Base-by-base conservation (phyloP, 2,329 filamentous ascomycete genomes). In the Talaromyces verruculosus region DNA sequence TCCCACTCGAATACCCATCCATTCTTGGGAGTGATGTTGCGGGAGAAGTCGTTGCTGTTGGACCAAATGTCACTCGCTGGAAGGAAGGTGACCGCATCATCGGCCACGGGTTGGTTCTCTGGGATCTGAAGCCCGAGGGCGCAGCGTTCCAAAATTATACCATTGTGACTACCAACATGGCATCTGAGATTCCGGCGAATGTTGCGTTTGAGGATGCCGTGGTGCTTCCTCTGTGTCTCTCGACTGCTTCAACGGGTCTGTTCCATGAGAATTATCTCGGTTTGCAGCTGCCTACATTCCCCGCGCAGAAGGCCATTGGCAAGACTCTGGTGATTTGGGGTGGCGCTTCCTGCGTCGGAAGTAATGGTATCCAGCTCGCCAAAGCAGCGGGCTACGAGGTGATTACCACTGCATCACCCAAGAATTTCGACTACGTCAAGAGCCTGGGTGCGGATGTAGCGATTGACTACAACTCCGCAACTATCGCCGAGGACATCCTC, bases 311-410 rank as follows among this genome's bases (percentile, higher is more conserved):
- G 4, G 1, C 58, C 15, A 51, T 5, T 1, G 74, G 74, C 17
- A 71, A 80, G 66, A 70, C 75, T n/a, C 62, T 81, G 0, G 68
- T 85, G 1, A 71, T 85, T 17, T 85, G 83, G 82, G 84, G 84
- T 6, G 76, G 76, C 1, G 70, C 71, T 7, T 71, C 71, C 19
- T 76, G 76, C n/a, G 80, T 83, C 1, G 82, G 83, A 0, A 75
- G 75, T 39, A 72, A 70, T 4, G 79, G 75, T 2, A 77, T 82
- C 33, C 81, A 83, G 65, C 69, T 81, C 15, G 80, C 79, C 1
- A 73, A 69, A 3, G 76, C 74, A 1, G 69, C 78, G 25, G 79
- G 80, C 8, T 75, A 79, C 61, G 74, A 75, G 19, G 78, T 82
- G 8, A 69, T 79, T 63, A 72, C 72, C 10, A 77, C 79, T 2